phyloP scores from a whole-genome alignment of 345 rosid species.

The Turritis glabra region DNA sequence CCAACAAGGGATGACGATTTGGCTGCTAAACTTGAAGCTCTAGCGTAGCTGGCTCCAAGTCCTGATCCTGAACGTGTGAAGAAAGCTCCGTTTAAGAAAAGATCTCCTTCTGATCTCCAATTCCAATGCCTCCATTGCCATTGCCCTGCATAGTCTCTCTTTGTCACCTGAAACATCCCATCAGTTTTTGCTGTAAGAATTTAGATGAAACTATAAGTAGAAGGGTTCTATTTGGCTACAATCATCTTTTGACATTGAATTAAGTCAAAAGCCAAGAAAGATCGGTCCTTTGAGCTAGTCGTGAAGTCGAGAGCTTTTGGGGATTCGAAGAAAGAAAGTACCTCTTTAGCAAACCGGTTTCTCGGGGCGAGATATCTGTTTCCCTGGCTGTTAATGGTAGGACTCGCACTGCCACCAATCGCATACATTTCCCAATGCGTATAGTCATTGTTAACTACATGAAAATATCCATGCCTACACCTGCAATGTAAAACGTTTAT shows the following conservation, averaged over 20 bases:
- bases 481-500: conserved; percentile 41
- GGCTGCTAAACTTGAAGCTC: conserved; percentile 70
- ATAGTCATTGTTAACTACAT: conserved; percentile 97
- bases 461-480: conserved; percentile 97
- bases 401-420: conserved; percentile 96
- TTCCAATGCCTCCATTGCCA: conserved; percentile 57
- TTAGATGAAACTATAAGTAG: neutral
- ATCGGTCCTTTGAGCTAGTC: neutral
- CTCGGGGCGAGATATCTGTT: conserved; percentile 87
- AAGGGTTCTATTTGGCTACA: neutral
- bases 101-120: conserved; percentile 71
- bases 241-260: neutral
- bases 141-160: conserved; percentile 45
- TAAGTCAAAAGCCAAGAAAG: neutral
- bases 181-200: neutral
- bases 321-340: too few species aligned
- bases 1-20: conserved; percentile 61
- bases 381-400: conserved; percentile 97
- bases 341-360: conserved; percentile 74
- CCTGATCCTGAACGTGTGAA: conserved; percentile 59
- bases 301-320: too few species aligned
- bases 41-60: conserved; percentile 54
- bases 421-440: conserved; percentile 99
- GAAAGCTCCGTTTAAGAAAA: conserved; percentile 59
- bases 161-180: conserved; percentile 52